phyloP scores from a whole-genome alignment of 495 filamentous ascomycete genomes.

The Pyrenopolyporus hunteri region DNA sequence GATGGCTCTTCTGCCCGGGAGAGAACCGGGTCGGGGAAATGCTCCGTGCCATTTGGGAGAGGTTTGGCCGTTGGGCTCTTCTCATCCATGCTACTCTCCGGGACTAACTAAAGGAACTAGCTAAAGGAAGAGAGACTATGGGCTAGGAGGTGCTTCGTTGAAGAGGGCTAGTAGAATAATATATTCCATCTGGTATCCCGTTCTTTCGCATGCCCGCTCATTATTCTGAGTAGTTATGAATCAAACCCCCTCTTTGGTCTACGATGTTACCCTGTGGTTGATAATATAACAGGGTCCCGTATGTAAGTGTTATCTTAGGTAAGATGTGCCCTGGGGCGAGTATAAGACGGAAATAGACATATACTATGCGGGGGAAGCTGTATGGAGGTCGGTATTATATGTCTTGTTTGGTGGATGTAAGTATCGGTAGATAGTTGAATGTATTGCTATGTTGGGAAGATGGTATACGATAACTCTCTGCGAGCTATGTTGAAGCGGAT shows the following conservation, averaged over 20 bases:
- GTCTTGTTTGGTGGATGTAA: too few relatives aligned
- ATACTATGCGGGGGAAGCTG: slow-evolving; percentile 24
- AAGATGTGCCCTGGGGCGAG: not conserved
- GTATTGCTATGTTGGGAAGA: too few relatives aligned
- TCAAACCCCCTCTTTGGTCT: not conserved
- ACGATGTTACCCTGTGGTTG: slow-evolving; percentile 25
- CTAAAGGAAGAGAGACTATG: too few relatives aligned
- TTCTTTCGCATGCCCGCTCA: not conserved
- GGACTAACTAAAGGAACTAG: too few relatives aligned
- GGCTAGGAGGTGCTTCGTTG: too few relatives aligned
- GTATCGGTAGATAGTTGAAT: too few relatives aligned
- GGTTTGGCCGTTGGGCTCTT: slow-evolving; percentile 7
- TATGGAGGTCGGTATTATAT: not conserved
- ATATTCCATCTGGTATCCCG: too few relatives aligned
- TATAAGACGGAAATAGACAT: slow-evolving; percentile 6
- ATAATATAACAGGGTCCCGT: not conserved
- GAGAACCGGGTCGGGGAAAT: not conserved
- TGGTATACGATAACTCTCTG: too few relatives aligned
- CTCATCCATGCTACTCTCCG: slow-evolving; percentile 12
- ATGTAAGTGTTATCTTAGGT: too few relatives aligned
- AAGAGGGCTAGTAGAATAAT: too few relatives aligned
- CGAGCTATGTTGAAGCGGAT: too few relatives aligned
- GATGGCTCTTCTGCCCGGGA: not conserved
- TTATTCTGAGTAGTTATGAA: not conserved
- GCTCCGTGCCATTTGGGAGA: not conserved